These are phyloP conservation scores for Tolypocladium inflatum DNA, from an alignment of 2,329 filamentous ascomycete species.

Conservation along the genomic window DNA sequence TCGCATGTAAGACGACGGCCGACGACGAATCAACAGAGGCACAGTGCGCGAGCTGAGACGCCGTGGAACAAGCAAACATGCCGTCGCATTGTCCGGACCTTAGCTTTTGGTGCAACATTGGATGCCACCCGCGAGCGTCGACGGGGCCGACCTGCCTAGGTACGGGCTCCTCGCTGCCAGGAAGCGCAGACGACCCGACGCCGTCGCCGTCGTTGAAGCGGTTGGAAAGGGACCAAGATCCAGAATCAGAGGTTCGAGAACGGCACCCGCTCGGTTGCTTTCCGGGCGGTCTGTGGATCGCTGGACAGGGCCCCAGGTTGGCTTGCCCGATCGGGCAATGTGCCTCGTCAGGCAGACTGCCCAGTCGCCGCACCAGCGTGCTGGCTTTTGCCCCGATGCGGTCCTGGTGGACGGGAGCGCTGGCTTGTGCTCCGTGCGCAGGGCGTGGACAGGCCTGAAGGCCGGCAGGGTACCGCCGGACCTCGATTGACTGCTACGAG, in stretches of 20 bases:
- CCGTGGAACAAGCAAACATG: neutral
- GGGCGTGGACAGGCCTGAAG: neutral
- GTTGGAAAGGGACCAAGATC: neutral
- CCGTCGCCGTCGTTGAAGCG: neutral
- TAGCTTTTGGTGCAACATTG: neutral
- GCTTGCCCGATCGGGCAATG: slow-evolving; percentile 1
- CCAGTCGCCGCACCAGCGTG: neutral
- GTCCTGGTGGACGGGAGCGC: neutral
- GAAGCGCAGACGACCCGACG: neutral
- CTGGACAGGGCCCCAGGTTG: neutral
- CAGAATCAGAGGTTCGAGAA: neutral
- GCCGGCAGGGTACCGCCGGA: neutral
- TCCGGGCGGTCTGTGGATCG: neutral
- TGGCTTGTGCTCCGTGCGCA: neutral
- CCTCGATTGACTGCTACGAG: neutral
- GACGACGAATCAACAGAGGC: neutral
- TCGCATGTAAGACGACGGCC: too few species aligned
- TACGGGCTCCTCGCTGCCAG: neutral
- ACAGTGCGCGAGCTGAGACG: neutral
- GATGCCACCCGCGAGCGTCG: neutral
- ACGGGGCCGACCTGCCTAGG: neutral
- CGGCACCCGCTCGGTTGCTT: neutral
- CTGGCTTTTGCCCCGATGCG: neutral
- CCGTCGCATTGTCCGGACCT: too few species aligned
- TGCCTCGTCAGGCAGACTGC: slow-evolving; percentile 6